A percentile compares a stretch with the other conserved stretches of the same genome.
Evolutionary conservation across 1,284 basidiomycete species (phyloP).

Genomic region (Heliocybe sulcata): DNA sequence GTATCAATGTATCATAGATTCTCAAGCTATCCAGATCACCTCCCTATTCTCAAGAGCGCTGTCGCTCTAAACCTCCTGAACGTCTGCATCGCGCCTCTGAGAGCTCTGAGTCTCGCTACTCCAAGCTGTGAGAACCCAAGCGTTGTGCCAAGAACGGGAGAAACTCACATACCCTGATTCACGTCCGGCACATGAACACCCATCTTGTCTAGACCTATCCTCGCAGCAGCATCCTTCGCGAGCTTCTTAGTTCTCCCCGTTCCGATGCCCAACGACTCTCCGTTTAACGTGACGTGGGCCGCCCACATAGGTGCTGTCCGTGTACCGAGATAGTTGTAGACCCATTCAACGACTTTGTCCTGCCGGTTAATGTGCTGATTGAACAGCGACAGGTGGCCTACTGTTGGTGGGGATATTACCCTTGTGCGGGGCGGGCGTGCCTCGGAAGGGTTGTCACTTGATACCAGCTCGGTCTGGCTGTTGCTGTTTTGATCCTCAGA

Average conservation of each 20-base stretch:
- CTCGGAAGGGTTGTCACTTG: too few relatives aligned
- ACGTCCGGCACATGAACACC: constrained; percentile 16
- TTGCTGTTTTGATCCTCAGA: neutral
- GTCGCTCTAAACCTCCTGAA: neutral
- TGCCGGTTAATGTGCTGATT: constrained; percentile 64
- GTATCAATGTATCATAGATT: neutral
- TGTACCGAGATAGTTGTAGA: constrained; percentile 27
- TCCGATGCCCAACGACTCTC: constrained; percentile 49
- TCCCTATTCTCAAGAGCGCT: neutral
- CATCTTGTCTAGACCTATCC: constrained; percentile 23
- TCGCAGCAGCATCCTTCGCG: constrained; percentile 55
- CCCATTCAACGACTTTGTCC: constrained; percentile 57
- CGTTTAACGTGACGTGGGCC: constrained; percentile 54
- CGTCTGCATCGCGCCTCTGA: neutral
- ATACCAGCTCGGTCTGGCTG: too few relatives aligned
- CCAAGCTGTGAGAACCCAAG: neutral
- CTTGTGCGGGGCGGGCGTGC: constrained; percentile 11
- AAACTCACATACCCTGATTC: constrained; percentile 16
- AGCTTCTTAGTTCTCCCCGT: constrained; percentile 67
- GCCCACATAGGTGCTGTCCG: constrained; percentile 67
- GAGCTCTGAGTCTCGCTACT: neutral
- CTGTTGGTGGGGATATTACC: constrained; percentile 21
- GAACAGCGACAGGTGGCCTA: constrained; percentile 68
- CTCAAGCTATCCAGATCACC: neutral
- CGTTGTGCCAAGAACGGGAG: neutral